phyloP scores from a whole-genome alignment of 2,329 filamentous ascomycete genomes.

The Lizonia empirigonia region DNA sequence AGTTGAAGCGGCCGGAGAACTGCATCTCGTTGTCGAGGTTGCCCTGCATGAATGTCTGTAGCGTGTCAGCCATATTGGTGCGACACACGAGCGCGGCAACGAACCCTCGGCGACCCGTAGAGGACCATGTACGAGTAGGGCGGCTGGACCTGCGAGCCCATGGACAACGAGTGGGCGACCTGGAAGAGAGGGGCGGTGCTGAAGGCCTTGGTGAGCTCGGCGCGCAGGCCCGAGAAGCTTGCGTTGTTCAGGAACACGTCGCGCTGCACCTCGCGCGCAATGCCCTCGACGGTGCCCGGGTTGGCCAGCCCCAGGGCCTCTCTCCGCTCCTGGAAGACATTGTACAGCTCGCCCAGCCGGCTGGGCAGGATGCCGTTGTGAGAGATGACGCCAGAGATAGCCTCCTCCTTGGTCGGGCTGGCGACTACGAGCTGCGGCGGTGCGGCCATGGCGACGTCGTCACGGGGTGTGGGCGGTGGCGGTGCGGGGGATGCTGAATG shows the following conservation, averaged over 20 bases:
- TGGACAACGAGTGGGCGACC: constrained; percentile 93
- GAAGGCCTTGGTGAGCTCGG: constrained; percentile 95
- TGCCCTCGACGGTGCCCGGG: constrained; percentile 88
- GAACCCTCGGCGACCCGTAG: constrained; percentile 89
- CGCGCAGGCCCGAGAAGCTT: constrained; percentile 94
- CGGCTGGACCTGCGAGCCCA: constrained; percentile 86
- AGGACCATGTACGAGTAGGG: constrained; percentile 95
- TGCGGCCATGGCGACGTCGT: constrained; percentile 27
- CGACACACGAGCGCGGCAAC: constrained; percentile 38
- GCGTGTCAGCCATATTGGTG: constrained; percentile 29
- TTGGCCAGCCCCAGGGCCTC: constrained; percentile 87
- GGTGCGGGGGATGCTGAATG: constrained; percentile 9
- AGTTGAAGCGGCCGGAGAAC: constrained; percentile 89
- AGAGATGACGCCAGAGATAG: constrained; percentile 65
- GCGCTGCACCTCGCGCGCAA: constrained; percentile 90
- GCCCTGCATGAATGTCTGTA: constrained; percentile 90
- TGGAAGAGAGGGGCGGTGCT: constrained; percentile 94
- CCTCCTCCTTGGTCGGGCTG: constrained; percentile 41
- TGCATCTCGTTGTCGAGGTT: constrained; percentile 92
- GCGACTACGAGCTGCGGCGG: constrained; percentile 34
- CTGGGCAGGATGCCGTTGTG: constrained; percentile 73
- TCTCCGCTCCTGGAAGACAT: constrained; percentile 82
- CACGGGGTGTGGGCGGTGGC: background rate
- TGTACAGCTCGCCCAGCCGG: constrained; percentile 76
- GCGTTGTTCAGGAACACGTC: constrained; percentile 96